Percentiles rank a stretch among this genome's conserved stretches.
Evolutionary conservation across 2,329 filamentous ascomycete genomes (phyloP).

Genomic region (Zymoseptoria tritici): DNA sequence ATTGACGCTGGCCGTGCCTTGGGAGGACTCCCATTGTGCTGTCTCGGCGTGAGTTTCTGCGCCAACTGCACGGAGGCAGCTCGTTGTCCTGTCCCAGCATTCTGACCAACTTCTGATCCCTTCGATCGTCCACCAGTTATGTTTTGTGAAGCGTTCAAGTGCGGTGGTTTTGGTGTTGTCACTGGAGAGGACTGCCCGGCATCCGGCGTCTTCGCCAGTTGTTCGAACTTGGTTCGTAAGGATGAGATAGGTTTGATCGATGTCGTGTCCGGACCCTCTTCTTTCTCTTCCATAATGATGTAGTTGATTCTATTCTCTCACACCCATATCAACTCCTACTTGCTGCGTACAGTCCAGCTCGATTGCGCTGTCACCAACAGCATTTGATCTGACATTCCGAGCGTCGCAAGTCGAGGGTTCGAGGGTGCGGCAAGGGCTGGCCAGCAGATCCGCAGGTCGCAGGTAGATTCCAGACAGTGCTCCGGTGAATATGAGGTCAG

Average conservation of each 20-base stretch:
- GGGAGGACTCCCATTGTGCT: conserved; percentile 29
- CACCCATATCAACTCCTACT: background rate
- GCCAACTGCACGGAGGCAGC: background rate
- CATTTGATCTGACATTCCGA: background rate
- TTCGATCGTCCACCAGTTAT: background rate
- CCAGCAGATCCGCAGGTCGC: background rate
- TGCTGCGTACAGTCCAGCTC: background rate
- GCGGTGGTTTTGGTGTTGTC: background rate
- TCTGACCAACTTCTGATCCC: background rate
- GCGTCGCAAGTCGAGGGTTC: background rate
- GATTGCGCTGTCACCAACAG: background rate
- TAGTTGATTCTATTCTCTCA: background rate
- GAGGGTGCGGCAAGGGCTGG: background rate
- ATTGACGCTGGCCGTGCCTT: conserved; percentile 42
- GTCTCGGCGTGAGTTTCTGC: conserved; percentile 7
- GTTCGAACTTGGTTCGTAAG: conserved; percentile 73
- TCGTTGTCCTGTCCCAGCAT: background rate
- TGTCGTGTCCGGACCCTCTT: conserved; percentile 64
- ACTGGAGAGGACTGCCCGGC: conserved; percentile 13
- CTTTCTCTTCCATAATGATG: conserved; percentile 20
- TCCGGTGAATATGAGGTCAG: background rate
- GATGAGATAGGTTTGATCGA: conserved; percentile 79
- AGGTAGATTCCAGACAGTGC: background rate
- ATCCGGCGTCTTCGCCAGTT: conserved; percentile 43
- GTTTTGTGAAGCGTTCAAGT: background rate